Base-by-base conservation (phyloP, 1,284 basidiomycete genomes). In the Malassezia sympodialis region DNA sequence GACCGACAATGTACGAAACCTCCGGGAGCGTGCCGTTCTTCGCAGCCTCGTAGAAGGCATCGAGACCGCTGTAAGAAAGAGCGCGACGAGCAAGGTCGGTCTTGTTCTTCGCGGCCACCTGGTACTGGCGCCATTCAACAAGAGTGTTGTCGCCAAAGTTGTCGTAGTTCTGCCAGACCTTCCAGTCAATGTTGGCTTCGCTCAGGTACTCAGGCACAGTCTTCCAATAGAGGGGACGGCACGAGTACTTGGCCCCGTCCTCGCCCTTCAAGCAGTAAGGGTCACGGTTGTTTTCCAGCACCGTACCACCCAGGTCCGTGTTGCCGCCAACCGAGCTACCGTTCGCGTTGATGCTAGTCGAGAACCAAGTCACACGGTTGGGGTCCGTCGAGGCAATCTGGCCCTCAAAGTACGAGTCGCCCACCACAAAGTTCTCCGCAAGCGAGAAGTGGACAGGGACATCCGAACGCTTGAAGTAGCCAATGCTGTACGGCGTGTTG, bases 391-490 rank as follows among this genome's bases (percentile, higher is more conserved):
- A 56, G 31, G 59, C 58, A 43, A 66, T 61, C 31, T 66, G 59
- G 37, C 49, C 51, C 56, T 69, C 63, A 23, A 62, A 53, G 57
- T 69, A 69, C 49, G 63, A 58, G 45, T 69, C 67, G 7, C 46
- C 59, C 27, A 68, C 49, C 6, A 60, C 60, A 54, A 60, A 69
- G 10, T 48, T 55, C 21, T 69, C 67, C 1, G 67, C 67, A 3
- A 68, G 43, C 40, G 65, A 67, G 50, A 66, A 68, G 43, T 68
- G 67, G n/a, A 65, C 57, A 3, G 67, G 64, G 19, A 68, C 40
- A 53, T 69, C 67, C 15, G 55, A 24, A 10, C 63, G 56, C 39
- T 56, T 45, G 52, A 59, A 66, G 51, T 69, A 61, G 30, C 61
- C 67, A 23, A 65, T 44, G n/a, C 64, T 66, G 46, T 60, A 66